Base-by-base conservation (phyloP, 2,329 filamentous ascomycete species). In the Aspergillus felis region DNA sequence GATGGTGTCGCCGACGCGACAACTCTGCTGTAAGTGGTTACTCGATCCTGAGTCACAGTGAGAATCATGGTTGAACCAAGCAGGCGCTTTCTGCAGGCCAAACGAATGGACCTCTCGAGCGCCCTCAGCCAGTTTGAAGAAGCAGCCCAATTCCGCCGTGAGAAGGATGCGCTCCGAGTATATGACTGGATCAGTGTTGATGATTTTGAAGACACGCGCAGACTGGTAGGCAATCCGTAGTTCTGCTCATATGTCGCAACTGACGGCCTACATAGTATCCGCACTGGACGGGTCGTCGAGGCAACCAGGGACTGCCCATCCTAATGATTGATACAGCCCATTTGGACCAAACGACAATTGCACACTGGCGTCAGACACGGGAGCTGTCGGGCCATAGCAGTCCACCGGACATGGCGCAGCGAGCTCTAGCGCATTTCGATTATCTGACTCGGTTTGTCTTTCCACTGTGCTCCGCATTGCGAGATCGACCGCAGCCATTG, bases 211-310 rank as follows among this genome's bases (percentile, higher is more conserved):
- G 54, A 59, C 20, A 59, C 64, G 3, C 59, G 61, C 17, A 52
- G 50, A 41, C 47, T 66, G 22, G 66, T 68, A 38, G 32, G 32
- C 14, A 57, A 57, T 51, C 4, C 2, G 8, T 42, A 27, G 38
- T 14, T 28, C 17, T 46, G 14, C 27, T 49, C 42, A 1, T 25
- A 24, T 51, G 25, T 35, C 24, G 24, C 9, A 3, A 42, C 12
- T 27, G 22, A 6, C 3, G 24, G 20, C 41, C 22, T 4, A 4
- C 24, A 17, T 28, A 70, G 68, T 68, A 69, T 50, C 66, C 67
- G 0, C 62, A 66, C 38, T 70, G 67, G 68, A 69, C 61, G 10
- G 66, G 68, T 10, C 61, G 65, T 4, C 55, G 66, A 51, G 60
- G 66, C 52, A 65, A 61, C 8, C 44, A 49, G 17, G 65, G 66